Percentiles rank a stretch among this genome's conserved stretches.
Conservation (phyloP, 1,139 yeast species). For the Dujonia santamariae region DNA sequence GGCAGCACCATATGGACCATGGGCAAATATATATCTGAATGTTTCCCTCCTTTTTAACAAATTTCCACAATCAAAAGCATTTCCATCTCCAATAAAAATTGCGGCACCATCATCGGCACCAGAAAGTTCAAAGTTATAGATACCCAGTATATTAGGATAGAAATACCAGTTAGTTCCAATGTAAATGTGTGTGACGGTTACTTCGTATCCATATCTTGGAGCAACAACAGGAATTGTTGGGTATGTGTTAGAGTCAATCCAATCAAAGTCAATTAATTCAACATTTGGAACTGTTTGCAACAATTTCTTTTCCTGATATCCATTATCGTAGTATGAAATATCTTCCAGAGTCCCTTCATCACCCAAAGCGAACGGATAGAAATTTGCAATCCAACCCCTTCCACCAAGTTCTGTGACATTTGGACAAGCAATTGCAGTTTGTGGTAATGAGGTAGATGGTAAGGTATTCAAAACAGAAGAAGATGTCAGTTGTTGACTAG, state of each 20-base stretch:
- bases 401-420: no score
- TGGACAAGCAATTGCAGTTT: no score
- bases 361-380: not conserved
- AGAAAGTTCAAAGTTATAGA: constrained; percentile 13
- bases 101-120: constrained; percentile 1
- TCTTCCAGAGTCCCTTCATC: not conserved
- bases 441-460: no score
- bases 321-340: not conserved
- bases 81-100: constrained; percentile 1
- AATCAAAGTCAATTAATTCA: not conserved
- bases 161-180: constrained; percentile 22
- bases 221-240: no score
- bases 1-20: not conserved
- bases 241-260: no score
- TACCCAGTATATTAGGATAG: constrained; percentile 17
- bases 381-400: no score
- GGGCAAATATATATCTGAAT: no score
- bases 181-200: no score
- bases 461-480: no score
- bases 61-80: constrained; percentile 2
- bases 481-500: no score
- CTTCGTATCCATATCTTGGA: no score
- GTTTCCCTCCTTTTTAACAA: not conserved
- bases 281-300: not conserved
- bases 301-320: not conserved